Evolutionary conservation across 2,329 filamentous ascomycete species (phyloP), one percentile per base, ranked within the genome.

Genomic region (Periconia macrospinosa): DNA sequence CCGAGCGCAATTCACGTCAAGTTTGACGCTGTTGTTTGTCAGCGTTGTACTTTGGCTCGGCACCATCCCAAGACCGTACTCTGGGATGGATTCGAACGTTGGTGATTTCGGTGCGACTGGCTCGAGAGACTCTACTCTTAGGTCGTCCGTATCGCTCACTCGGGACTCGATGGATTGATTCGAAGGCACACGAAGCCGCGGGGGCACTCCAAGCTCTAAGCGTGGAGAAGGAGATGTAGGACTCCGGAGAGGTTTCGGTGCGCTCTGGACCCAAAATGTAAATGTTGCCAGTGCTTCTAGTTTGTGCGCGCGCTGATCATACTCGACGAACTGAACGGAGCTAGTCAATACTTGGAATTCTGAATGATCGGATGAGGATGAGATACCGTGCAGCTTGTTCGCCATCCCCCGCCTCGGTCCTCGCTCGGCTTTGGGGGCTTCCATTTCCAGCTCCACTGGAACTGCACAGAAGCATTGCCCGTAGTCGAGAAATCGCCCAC

Each of bases 381-480:
- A 76, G 83, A 58, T 79, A 91, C 88, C 72, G 91, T 97, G 81
- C 94, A 97, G 65, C 88, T 90, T 70, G 95, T 97, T 69, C 91
- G 90, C 93, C 94, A 99, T 43, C 94, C 94, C 53, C 92, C 91
- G 30, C 90, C 90, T 66, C 85, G 86, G 70, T 97, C 92, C 69
- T 97, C 92, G 15, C 79, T 77, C 14, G 78, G 68, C 79, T 91
- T 96, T 37, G 94, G 94, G 9, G 94, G 91, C 70, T 89, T 91
- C 92, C 93, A 99, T 79, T 89, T 94, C 94, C 94, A 99, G 8
- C 88, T 87, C 92, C 93, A 99, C 60, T 93, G 89, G 70, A 97
- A 97, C 33, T 91, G 87, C 30, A 96, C 88, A 1, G 91, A 93
- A 7, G 88, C 80, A 66, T 81, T 90, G n/a, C 93, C 92, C 30